Evolutionary conservation across 1,139 yeast species (phyloP).

Genomic region (Meyerozyma smithsonii): DNA sequence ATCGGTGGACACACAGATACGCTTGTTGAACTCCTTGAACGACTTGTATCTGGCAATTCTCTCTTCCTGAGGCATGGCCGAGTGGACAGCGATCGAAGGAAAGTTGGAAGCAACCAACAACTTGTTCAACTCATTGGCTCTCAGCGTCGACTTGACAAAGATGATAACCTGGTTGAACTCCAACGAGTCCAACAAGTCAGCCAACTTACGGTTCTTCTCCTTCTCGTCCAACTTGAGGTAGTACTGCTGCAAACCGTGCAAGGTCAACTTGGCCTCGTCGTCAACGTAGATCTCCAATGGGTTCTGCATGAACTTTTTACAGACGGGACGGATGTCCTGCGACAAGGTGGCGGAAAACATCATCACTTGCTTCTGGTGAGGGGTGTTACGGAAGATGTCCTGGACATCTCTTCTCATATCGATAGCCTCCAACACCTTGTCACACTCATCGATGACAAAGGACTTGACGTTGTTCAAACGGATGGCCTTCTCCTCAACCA

Average conservation of each 20-base stretch:
- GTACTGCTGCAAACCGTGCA: slow-evolving; percentile 98
- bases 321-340: slow-evolving; percentile 91
- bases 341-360: slow-evolving; percentile 97
- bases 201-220: slow-evolving; percentile 90
- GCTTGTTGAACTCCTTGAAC: slow-evolving; percentile 96
- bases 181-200: slow-evolving; percentile 87
- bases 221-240: slow-evolving; percentile 83
- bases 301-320: slow-evolving; percentile 97
- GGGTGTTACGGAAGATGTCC: slow-evolving; percentile 95
- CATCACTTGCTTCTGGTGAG: slow-evolving; percentile 98
- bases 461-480: slow-evolving; percentile 88
- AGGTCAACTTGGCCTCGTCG: slow-evolving; percentile 94
- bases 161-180: slow-evolving; percentile 98
- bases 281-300: slow-evolving; percentile 97
- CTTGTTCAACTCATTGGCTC: slow-evolving; percentile 90
- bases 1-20: slow-evolving; percentile 97
- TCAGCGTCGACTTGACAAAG: slow-evolving; percentile 85
- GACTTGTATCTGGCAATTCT: slow-evolving; percentile 95
- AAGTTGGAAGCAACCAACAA: slow-evolving; percentile 89
- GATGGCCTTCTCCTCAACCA: slow-evolving; percentile 85
- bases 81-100: slow-evolving; percentile 97
- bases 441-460: slow-evolving; percentile 97
- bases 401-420: slow-evolving; percentile 99
- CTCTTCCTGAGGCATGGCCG: slow-evolving; percentile 95
- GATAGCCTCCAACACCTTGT: slow-evolving; percentile 86